Conservation (phyloP, 2,329 filamentous ascomycete genomes). For the Aspergillus neotritici region DNA sequence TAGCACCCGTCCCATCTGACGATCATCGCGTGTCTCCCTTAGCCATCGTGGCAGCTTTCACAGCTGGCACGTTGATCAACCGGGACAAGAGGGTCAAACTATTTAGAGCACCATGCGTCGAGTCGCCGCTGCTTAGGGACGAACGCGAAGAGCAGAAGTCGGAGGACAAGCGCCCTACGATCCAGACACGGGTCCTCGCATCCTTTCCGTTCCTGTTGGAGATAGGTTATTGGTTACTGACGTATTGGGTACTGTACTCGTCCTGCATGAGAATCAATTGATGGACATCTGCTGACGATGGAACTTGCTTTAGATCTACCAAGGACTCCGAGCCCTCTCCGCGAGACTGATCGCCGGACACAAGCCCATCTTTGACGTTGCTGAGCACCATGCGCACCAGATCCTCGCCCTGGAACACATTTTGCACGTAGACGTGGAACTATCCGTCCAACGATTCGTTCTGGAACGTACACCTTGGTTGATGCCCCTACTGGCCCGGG, state of each 20-base stretch:
- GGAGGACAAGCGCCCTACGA: slow-evolving; percentile 5
- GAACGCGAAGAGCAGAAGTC: slow-evolving; percentile 4
- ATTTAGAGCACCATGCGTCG: slow-evolving; percentile 6
- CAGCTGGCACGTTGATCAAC: slow-evolving; percentile 12
- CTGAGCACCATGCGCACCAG: slow-evolving; percentile 37
- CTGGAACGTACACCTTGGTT: slow-evolving; percentile 33
- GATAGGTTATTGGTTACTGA: slow-evolving; percentile 31
- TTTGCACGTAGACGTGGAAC: slow-evolving; percentile 39
- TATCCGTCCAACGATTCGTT: slow-evolving; percentile 37
- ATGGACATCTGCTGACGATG: neutral
- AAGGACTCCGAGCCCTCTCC: slow-evolving; percentile 41
- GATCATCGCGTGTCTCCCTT: neutral
- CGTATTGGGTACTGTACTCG: slow-evolving; percentile 27
- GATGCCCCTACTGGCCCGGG: slow-evolving; percentile 37
- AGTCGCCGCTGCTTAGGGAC: slow-evolving; percentile 11
- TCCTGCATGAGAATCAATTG: no score
- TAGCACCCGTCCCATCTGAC: neutral
- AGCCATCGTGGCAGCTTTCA: slow-evolving; percentile 14
- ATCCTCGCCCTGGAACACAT: slow-evolving; percentile 37
- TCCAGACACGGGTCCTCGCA: slow-evolving; percentile 20
- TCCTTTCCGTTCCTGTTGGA: slow-evolving; percentile 28
- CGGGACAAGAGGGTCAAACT: slow-evolving; percentile 5
- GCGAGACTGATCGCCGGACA: slow-evolving; percentile 39
- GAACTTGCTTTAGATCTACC: slow-evolving; percentile 34
- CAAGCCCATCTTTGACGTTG: slow-evolving; percentile 33